Conservation (phyloP, 805 yeast species). For the Pichia thaimueangensis region DNA sequence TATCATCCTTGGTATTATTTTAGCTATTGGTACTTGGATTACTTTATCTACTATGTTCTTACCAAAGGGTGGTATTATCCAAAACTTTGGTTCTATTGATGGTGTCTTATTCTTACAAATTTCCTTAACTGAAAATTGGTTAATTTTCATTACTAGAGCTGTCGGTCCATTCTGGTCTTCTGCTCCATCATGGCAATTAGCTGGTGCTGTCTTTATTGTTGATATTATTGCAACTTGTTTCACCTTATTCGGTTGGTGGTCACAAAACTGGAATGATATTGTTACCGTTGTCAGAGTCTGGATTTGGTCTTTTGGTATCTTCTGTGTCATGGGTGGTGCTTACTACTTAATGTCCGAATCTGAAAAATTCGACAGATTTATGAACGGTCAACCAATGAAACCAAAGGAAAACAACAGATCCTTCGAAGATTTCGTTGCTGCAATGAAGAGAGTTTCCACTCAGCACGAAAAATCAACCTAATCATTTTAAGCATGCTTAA, state of each 20-base stretch:
- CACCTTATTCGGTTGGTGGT: constrained; percentile 92
- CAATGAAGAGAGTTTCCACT: constrained; percentile 84
- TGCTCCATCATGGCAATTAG: constrained; percentile 86
- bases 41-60: constrained; percentile 86
- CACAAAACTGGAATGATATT: constrained; percentile 90
- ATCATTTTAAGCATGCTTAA: constrained; percentile 9
- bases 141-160: constrained; percentile 90
- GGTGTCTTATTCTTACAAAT: constrained; percentile 88
- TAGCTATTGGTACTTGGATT: constrained; percentile 88
- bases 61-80: constrained; percentile 83
- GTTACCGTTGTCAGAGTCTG: constrained; percentile 87
- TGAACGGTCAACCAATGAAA: constrained; percentile 65
- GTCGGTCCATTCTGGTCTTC: constrained; percentile 97
- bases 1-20: constrained; percentile 67
- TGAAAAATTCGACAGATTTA: constrained; percentile 65
- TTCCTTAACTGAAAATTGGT: constrained; percentile 92
- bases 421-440: constrained; percentile 72
- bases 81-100: constrained; percentile 86
- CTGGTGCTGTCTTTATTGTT: constrained; percentile 84
- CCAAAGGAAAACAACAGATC: constrained; percentile 53
- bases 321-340: constrained; percentile 90
- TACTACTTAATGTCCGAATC: constrained; percentile 83
- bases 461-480: constrained; percentile 77
- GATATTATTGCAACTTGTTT: constrained; percentile 86
- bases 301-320: constrained; percentile 90